Evolutionary conservation across 768 basidiomycete species (phyloP).

Genomic region (Lentinula sp.): DNA sequence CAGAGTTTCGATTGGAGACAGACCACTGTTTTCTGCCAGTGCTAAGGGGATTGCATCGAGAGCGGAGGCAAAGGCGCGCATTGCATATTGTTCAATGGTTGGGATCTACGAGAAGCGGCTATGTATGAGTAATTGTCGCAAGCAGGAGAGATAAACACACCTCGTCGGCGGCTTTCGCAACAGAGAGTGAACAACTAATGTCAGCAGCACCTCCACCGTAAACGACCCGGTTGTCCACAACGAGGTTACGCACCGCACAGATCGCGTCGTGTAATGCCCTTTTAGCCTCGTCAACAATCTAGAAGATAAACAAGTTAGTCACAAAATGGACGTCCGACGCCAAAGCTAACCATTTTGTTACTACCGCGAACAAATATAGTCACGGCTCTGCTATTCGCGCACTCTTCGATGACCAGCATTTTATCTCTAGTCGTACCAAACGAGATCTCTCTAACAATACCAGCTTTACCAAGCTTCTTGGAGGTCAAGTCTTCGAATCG

Average conservation of each 20-base stretch:
- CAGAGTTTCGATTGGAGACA: constrained; percentile 95
- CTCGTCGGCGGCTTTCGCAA: constrained; percentile 91
- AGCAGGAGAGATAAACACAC: constrained; percentile 29
- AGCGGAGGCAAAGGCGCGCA: constrained; percentile 97
- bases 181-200: constrained; percentile 91
- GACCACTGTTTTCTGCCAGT: constrained; percentile 94
- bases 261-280: constrained; percentile 96
- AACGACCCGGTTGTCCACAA: constrained; percentile 93
- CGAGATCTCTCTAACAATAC: constrained; percentile 87
- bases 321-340: not conserved
- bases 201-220: constrained; percentile 99
- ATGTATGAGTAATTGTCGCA: not conserved
- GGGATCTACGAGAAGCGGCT: constrained; percentile 57
- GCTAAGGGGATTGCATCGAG: constrained; percentile 94
- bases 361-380: constrained; percentile 96
- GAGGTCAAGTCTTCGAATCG: constrained; percentile 93
- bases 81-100: constrained; percentile 97
- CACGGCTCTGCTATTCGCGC: constrained; percentile 93
- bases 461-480: constrained; percentile 90
- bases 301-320: not conserved
- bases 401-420: constrained; percentile 99
- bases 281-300: constrained; percentile 99
- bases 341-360: constrained; percentile 88
- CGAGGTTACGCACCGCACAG: constrained; percentile 93
- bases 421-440: constrained; percentile 99